Base-by-base conservation (phyloP, 2,329 filamentous ascomycete species). In the Cordyceps farinosa region DNA sequence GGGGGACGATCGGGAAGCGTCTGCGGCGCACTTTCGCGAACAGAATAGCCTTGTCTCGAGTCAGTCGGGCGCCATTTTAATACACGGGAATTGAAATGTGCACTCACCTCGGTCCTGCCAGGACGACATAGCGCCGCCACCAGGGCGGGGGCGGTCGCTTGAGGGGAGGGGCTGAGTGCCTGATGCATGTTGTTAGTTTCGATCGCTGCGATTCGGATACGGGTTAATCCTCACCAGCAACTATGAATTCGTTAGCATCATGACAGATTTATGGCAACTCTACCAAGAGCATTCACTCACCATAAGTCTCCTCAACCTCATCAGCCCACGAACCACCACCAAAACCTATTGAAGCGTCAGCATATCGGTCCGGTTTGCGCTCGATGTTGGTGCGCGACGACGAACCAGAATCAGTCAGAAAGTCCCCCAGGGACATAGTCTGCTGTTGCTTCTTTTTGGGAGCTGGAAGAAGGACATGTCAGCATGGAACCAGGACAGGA, bases 361-460 rank as follows among this genome's bases (percentile, higher is more conserved):
- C 64, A 70, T 64, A 51, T 55, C 64, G 50, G 17, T 32, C 65
- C 50, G 65, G 51, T 27, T 56, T 51, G 60, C 60, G 60, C 52
- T 51, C 36, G 32, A 27, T 17, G 44, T 56, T 40, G 51, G 34
- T 17, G 27, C 8, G 36, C 61, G 32, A 57, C 64, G 62, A 83
- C 91, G 79, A 85, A 97, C 94, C 89, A 79, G 92, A 86, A 79
- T 97, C 92, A 76, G 85, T 85, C 84, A 99, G 86, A 86, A 99
- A 99, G 80, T 92, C 91, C 84, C 92, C 91, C 76, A 98, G 88
- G 83, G 91, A 92, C 90, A 99, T 94, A 85, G 96, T 99, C 87
- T 96, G 90, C 79, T 87, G 84, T 81, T 92, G 89, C 83, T 92
- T 90, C 83, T 96, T 96, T 78, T 93, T 91, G 70, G 93, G 94